Base-by-base conservation (phyloP, 2,329 filamentous ascomycete genomes). In the Talaromyces marneffei region DNA sequence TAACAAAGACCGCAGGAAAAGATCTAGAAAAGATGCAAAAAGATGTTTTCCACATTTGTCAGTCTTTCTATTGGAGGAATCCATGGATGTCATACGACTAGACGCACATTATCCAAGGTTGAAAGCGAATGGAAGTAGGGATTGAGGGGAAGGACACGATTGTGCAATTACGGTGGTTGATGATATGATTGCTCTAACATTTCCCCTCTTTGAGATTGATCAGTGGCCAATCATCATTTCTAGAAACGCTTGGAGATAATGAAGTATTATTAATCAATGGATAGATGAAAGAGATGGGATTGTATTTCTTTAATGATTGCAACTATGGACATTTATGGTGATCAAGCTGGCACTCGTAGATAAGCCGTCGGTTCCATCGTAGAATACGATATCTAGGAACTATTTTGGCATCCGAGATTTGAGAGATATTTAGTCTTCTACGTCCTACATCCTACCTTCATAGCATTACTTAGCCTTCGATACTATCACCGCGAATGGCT, bases 401-500 rank as follows among this genome's bases (percentile, higher is more conserved):
- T 20, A 23, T 23, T 48, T 31, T 31, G 2, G 8, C 20, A 7
- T 48, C 10, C 18, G 25, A 31, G 25, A 12, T 27, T 3, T 29
- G 4, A 14, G 10, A 18, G 29, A 25, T 44, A 46, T 25, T 46
- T 9, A 25, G 3, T 8, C 25, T 46, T 10, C n/a, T n/a, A n/a
- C n/a, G n/a, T n/a, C 18, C 42, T 46, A 10, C 25, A 48, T 25
- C 8, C n/a, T 25, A 46, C 23, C 20, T 25, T 46, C 2, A 4
- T 42, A 42, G 18, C 2, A 42, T 42, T 42, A 42, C 39, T 42
- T 20, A 10, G 16, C 39, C n/a, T 39, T n/a, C 42, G 27, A 18
- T 27, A 29, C 20, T 50, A 52, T 20, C 48, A 23, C 35, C 48
- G 29, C 46, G 9, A 42, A 84, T 84, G 81, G 80, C 82, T 54